Conservation (phyloP, 2,329 filamentous ascomycete species). For the Pseudogymnoascus sp. region DNA sequence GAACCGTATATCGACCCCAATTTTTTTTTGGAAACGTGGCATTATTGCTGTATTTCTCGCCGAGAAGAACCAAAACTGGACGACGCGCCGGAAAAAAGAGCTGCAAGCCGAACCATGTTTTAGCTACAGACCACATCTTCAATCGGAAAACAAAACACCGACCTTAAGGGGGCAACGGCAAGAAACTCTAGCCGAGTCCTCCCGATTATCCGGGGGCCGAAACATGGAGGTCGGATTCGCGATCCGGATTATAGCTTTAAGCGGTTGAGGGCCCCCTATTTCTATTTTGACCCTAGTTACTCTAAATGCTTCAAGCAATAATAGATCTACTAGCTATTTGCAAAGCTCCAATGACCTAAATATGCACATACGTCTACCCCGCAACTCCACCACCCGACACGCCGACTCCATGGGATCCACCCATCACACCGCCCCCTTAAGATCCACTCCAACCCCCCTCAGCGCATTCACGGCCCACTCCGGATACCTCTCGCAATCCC, state of each 20-base stretch:
- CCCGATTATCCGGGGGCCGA: neutral
- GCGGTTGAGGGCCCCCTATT: neutral
- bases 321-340: neutral
- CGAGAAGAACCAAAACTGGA: neutral
- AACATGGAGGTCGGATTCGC: neutral
- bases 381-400: neutral
- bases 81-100: neutral
- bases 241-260: neutral
- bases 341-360: neutral
- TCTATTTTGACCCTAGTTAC: neutral
- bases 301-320: neutral
- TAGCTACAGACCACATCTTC: neutral
- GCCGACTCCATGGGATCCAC: neutral
- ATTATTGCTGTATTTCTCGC: neutral
- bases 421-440: slow-evolving; percentile 34
- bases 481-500: slow-evolving; percentile 58
- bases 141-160: neutral
- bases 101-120: neutral
- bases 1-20: neutral
- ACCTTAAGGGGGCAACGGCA: neutral
- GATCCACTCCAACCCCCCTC: slow-evolving; percentile 68
- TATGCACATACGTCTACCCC: neutral
- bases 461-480: slow-evolving; percentile 78
- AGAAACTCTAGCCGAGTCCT: neutral
- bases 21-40: neutral